A percentile compares a stretch with the other conserved stretches of the same genome.
Evolutionary conservation across 192 early-diverging fungal genomes (phyloP).

Genomic region (Coemansia sp.): DNA sequence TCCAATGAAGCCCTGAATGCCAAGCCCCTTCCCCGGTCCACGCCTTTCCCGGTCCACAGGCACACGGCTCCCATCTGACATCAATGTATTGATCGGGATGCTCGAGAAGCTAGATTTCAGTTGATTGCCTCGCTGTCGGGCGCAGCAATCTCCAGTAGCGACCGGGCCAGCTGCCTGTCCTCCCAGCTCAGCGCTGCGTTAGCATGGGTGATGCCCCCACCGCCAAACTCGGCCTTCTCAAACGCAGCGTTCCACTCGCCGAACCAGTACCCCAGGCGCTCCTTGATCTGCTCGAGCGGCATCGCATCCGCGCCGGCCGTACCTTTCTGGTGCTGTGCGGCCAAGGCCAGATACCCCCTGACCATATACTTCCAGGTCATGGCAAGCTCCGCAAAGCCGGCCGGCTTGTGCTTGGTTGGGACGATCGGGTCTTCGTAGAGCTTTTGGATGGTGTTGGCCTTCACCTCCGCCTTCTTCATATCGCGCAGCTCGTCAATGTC

Average conservation of each 20-base stretch:
- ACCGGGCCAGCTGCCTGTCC: too few relatives aligned
- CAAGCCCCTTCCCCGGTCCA: too few relatives aligned
- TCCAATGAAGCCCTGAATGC: too few relatives aligned
- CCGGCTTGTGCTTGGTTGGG: slow-evolving; percentile 14
- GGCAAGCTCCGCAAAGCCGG: slow-evolving; percentile 11
- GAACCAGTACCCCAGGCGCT: slow-evolving; percentile 31
- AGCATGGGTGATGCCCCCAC: too few relatives aligned
- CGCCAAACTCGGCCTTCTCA: too few relatives aligned
- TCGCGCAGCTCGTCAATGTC: slow-evolving; percentile 32
- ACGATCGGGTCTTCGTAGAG: slow-evolving; percentile 14
- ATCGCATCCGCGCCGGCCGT: not conserved
- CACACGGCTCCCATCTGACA: too few relatives aligned
- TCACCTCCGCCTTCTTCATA: slow-evolving; percentile 21
- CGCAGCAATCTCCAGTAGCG: too few relatives aligned
- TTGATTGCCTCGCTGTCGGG: too few relatives aligned
- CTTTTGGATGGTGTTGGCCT: slow-evolving; percentile 19
- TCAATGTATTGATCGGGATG: too few relatives aligned
- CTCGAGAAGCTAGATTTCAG: too few relatives aligned
- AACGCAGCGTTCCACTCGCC: slow-evolving; percentile 18
- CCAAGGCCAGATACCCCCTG: slow-evolving; percentile 13
- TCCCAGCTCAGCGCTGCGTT: too few relatives aligned
- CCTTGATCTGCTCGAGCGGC: not conserved
- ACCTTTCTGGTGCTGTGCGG: slow-evolving; percentile 5
- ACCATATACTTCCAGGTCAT: slow-evolving; percentile 32
- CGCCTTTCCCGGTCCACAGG: too few relatives aligned